phyloP scores from a whole-genome alignment of 73 alveolate species.

The Tetrahymena malaccensis region DNA sequence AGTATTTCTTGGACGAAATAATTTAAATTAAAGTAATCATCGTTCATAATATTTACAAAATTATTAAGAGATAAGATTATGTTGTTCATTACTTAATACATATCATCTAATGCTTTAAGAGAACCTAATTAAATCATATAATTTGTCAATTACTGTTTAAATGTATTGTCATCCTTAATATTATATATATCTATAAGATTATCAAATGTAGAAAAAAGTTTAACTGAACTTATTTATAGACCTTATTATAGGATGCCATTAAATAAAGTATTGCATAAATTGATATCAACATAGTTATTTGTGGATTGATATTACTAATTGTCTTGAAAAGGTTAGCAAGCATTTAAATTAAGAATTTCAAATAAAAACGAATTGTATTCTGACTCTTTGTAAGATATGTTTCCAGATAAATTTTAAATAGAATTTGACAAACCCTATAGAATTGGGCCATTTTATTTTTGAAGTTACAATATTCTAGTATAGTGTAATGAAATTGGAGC shows the following conservation, averaged over 20 bases:
- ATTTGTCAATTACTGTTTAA: neutral
- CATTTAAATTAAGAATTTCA: neutral
- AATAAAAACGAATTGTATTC: neutral
- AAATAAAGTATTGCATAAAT: neutral
- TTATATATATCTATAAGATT: neutral
- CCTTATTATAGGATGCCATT: neutral
- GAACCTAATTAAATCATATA: neutral
- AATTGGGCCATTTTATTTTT: neutral
- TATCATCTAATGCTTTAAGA: neutral
- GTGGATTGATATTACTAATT: neutral
- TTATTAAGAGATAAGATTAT: neutral
- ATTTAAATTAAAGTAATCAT: neutral
- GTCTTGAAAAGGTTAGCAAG: neutral
- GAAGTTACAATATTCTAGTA: neutral
- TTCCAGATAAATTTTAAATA: neutral
- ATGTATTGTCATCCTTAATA: neutral
- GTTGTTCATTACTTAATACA: neutral
- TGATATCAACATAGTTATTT: neutral
- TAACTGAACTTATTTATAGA: neutral
- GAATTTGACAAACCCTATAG: neutral
- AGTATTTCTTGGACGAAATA: neutral
- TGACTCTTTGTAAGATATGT: neutral
- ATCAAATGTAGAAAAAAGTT: neutral
- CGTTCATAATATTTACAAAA: neutral
- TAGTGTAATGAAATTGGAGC: neutral